Conservation (phyloP, 2,329 filamentous ascomycete genomes). For the Ilyonectria mors-panacis region DNA sequence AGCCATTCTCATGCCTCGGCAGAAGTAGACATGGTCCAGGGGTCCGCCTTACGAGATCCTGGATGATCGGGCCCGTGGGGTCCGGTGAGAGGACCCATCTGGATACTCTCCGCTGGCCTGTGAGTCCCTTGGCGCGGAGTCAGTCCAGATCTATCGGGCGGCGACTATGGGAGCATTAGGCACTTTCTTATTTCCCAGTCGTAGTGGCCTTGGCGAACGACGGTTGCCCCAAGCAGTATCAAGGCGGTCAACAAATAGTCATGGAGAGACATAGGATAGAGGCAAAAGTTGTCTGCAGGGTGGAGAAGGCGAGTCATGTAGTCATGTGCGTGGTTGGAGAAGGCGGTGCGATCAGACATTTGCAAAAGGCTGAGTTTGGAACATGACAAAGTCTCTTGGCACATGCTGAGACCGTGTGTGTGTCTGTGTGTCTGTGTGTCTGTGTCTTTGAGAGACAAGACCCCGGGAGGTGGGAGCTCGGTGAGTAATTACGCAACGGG, state of each 20-base stretch:
- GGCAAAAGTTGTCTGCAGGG: constrained; percentile 7
- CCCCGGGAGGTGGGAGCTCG: constrained; percentile 8
- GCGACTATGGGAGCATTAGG: background rate
- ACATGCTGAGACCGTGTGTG: background rate
- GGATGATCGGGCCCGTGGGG: constrained; percentile 27
- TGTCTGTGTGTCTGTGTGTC: background rate
- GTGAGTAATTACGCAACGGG: constrained; percentile 21
- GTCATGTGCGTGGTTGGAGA: constrained; percentile 19
- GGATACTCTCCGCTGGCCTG: constrained; percentile 13
- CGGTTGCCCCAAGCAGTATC: background rate
- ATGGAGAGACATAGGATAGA: constrained; percentile 3
- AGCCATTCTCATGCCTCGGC: background rate
- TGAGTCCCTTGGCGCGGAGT: background rate
- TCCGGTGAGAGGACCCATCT: constrained; percentile 17
- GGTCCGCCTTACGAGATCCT: constrained; percentile 26
- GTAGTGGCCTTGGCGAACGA: background rate
- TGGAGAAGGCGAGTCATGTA: constrained; percentile 16
- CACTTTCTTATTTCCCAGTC: background rate
- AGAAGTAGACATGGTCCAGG: constrained; percentile 4
- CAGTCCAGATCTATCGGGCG: background rate
- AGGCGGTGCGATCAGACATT: constrained; percentile 4
- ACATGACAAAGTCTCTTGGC: background rate
- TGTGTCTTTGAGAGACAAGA: background rate
- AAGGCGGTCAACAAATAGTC: background rate
- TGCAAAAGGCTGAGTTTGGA: background rate